phyloP scores from a whole-genome alignment of 352 stramenopile genomes.

The Lagenidium sp. region DNA sequence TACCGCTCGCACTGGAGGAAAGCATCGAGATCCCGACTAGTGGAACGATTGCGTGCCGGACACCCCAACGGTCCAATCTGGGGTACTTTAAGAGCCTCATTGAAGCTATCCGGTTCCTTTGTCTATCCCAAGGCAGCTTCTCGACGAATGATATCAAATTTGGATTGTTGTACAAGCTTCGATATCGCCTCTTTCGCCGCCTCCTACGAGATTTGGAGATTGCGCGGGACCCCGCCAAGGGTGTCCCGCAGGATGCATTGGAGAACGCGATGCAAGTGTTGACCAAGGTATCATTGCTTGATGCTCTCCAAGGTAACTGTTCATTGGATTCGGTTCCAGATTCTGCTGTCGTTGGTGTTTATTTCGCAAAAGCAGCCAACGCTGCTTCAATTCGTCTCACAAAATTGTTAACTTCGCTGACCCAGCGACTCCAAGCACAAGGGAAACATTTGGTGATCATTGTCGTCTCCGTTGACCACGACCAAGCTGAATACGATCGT shows the following conservation, averaged over 20 bases:
- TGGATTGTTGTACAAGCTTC: slow-evolving; percentile 52
- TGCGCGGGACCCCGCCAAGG: slow-evolving; percentile 42
- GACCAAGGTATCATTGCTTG: slow-evolving; percentile 49
- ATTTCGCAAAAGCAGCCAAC: slow-evolving; percentile 50
- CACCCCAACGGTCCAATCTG: slow-evolving; percentile 58
- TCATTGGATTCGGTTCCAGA: slow-evolving; percentile 35
- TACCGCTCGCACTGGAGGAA: slow-evolving; percentile 51
- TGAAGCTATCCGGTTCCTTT: slow-evolving; percentile 67
- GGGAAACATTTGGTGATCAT: slow-evolving; percentile 60
- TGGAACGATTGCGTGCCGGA: slow-evolving; percentile 8
- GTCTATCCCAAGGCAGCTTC: slow-evolving; percentile 45
- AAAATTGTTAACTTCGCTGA: slow-evolving; percentile 39
- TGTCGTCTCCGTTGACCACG: slow-evolving; percentile 65
- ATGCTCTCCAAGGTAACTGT: slow-evolving; percentile 68
- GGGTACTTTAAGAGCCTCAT: slow-evolving; percentile 80
- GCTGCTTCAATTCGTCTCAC: slow-evolving; percentile 40
- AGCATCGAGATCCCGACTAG: slow-evolving; percentile 22
- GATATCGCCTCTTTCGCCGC: slow-evolving; percentile 53
- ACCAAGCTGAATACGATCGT: slow-evolving; percentile 39
- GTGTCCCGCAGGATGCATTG: slow-evolving; percentile 29
- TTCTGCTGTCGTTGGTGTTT: slow-evolving; percentile 62
- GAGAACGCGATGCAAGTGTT: slow-evolving; percentile 51
- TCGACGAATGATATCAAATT: slow-evolving; percentile 57
- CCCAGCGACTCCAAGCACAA: slow-evolving; percentile 22
- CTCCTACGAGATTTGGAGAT: slow-evolving; percentile 47